A percentile compares a stretch with the other conserved stretches of the same genome.
Conservation (phyloP, 352 stramenopile genomes). For the Chrysophaeum taylorii region DNA sequence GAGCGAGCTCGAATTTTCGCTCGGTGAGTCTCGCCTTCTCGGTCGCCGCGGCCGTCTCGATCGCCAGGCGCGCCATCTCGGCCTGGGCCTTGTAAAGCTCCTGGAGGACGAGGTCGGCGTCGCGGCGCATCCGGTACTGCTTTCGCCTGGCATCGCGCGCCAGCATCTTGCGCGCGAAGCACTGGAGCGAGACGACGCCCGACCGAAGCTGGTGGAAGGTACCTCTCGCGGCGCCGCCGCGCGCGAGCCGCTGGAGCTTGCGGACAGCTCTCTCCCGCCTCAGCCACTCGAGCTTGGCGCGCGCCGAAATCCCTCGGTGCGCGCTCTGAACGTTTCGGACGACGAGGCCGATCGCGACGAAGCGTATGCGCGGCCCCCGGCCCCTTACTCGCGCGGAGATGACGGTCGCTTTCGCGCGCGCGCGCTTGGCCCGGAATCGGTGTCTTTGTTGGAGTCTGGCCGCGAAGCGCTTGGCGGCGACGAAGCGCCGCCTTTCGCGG, state of each 20-base stretch:
- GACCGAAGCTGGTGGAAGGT: slow-evolving; percentile 37
- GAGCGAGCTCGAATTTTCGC: slow-evolving; percentile 42
- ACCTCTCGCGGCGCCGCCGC: slow-evolving; percentile 30
- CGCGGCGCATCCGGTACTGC: slow-evolving; percentile 14
- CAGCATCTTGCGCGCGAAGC: slow-evolving; percentile 25
- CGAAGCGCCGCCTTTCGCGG: slow-evolving; percentile 35
- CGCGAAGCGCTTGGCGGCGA: slow-evolving; percentile 40
- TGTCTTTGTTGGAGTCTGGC: background rate
- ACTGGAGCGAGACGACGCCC: slow-evolving; percentile 51
- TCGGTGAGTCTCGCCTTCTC: slow-evolving; percentile 53
- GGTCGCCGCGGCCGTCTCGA: slow-evolving; percentile 58
- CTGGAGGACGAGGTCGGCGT: slow-evolving; percentile 38
- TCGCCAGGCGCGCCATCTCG: slow-evolving; percentile 54
- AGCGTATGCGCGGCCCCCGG: slow-evolving; percentile 4
- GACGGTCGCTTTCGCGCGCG: background rate
- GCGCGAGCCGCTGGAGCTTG: slow-evolving; percentile 20
- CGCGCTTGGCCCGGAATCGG: background rate
- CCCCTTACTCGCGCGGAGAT: background rate
- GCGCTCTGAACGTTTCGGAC: slow-evolving; percentile 46
- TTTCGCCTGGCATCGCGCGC: background rate
- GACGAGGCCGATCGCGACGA: slow-evolving; percentile 29
- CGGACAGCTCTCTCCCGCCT: background rate
- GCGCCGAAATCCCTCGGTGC: slow-evolving; percentile 40
- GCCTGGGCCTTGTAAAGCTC: slow-evolving; percentile 50
- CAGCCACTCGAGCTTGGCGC: background rate